Conservation (phyloP, 306 rosid species). For the Vigna unguiculata region DNA sequence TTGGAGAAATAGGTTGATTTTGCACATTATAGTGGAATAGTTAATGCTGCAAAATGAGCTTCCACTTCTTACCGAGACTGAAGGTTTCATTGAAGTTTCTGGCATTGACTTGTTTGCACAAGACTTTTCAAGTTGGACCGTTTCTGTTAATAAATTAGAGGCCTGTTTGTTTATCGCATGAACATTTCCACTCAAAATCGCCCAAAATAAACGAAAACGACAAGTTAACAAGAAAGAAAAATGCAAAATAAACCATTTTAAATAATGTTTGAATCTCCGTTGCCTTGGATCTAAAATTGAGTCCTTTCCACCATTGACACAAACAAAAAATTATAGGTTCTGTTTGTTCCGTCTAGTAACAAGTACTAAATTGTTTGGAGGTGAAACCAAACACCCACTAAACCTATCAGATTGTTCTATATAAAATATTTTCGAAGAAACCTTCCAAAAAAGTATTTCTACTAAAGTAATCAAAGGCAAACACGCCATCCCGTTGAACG, state of each 20-base stretch:
- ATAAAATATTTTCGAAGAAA: background rate
- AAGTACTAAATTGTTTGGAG: background rate
- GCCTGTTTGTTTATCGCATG: background rate
- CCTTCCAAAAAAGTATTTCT: background rate
- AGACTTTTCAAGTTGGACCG: background rate
- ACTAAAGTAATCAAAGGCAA: background rate
- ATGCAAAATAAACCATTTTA: background rate
- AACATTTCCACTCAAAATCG: background rate
- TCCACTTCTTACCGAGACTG: background rate
- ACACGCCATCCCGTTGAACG: background rate
- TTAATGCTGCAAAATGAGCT: slow-evolving; percentile 4
- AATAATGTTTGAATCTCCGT: background rate
- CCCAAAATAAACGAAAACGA: background rate
- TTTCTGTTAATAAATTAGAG: background rate
- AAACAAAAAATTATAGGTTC: background rate
- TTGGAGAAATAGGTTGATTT: slow-evolving; percentile 39
- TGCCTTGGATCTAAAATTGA: background rate
- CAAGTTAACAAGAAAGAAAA: background rate
- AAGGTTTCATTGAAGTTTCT: slow-evolving; percentile 27
- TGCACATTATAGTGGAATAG: background rate
- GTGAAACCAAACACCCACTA: background rate
- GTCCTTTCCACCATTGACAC: background rate
- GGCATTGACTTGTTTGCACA: background rate
- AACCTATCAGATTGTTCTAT: background rate
- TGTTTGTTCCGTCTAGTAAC: background rate